Evolutionary conservation across 164 flowering plant genomes (phyloP).

Genomic region (Chloranthus sessilifolius): DNA sequence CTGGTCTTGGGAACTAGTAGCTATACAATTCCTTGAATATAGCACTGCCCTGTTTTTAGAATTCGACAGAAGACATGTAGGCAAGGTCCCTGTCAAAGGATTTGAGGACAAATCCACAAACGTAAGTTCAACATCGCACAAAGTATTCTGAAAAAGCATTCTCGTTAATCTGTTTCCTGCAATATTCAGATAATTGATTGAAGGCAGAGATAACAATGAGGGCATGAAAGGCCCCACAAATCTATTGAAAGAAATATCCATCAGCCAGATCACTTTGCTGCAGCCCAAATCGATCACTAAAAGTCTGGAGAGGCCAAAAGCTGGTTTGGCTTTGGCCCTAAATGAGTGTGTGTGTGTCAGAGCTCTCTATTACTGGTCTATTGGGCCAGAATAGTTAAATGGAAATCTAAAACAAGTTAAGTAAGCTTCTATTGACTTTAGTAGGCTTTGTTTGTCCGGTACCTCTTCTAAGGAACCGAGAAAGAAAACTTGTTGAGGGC

Average conservation of each 20-base stretch:
- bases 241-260: constrained; percentile 75
- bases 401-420: too few species aligned
- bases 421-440: too few species aligned
- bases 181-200: constrained; percentile 57
- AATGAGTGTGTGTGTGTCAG: too few species aligned
- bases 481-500: too few species aligned
- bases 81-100: constrained; percentile 76
- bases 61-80: constrained; percentile 45
- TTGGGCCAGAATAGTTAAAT: too few species aligned
- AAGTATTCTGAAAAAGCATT: constrained; percentile 47
- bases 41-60: constrained; percentile 32
- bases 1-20: constrained; percentile 39
- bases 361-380: too few species aligned
- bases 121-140: constrained; percentile 56
- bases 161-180: constrained; percentile 76
- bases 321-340: too few species aligned
- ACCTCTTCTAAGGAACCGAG: too few species aligned
- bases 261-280: too few species aligned
- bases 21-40: constrained; percentile 66
- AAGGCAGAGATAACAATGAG: constrained; percentile 62
- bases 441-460: too few species aligned
- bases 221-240: constrained; percentile 76
- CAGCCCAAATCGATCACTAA: too few species aligned
- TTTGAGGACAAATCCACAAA: constrained; percentile 76
- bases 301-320: too few species aligned